phyloP scores from a whole-genome alignment of 2,329 filamentous ascomycete genomes.

The Thermomyces lanuginosus region DNA sequence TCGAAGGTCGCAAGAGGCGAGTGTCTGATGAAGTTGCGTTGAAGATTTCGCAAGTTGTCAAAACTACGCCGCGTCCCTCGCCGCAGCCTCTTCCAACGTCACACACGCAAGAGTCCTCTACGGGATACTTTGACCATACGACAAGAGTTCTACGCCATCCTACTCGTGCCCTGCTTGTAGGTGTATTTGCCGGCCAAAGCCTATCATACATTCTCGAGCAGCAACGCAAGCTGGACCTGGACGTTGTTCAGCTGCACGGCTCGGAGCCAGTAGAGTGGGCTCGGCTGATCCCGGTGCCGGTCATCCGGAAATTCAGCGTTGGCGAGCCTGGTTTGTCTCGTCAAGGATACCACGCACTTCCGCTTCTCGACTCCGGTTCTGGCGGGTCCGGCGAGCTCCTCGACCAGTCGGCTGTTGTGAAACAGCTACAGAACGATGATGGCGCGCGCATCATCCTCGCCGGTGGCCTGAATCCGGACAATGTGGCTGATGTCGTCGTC shows the following conservation, averaged over 20 bases:
- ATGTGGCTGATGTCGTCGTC: constrained; percentile 53
- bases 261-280: constrained; percentile 89
- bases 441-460: constrained; percentile 67
- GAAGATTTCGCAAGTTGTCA: constrained; percentile 65
- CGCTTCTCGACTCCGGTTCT: constrained; percentile 71
- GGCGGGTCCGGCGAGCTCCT: constrained; percentile 68
- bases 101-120: constrained; percentile 10
- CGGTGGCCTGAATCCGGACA: constrained; percentile 66
- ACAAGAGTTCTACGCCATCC: constrained; percentile 32
- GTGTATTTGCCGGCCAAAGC: constrained; percentile 86
- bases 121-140: constrained; percentile 56
- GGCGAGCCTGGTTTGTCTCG: constrained; percentile 53
- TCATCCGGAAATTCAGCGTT: constrained; percentile 72
- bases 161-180: constrained; percentile 61
- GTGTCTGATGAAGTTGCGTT: constrained; percentile 64
- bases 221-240: constrained; percentile 59
- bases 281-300: constrained; percentile 71
- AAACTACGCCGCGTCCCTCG: constrained; percentile 27
- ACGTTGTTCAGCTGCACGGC: constrained; percentile 86
- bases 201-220: constrained; percentile 66
- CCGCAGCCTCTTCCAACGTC: constrained; percentile 4
- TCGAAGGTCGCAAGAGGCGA: constrained; percentile 61
- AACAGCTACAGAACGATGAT: constrained; percentile 47
- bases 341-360: constrained; percentile 67
- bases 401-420: constrained; percentile 53